These are phyloP conservation scores for Filobasidium uniguttulatum DNA, from an alignment of 1,284 basidiomycete species.

Conservation along the genomic window DNA sequence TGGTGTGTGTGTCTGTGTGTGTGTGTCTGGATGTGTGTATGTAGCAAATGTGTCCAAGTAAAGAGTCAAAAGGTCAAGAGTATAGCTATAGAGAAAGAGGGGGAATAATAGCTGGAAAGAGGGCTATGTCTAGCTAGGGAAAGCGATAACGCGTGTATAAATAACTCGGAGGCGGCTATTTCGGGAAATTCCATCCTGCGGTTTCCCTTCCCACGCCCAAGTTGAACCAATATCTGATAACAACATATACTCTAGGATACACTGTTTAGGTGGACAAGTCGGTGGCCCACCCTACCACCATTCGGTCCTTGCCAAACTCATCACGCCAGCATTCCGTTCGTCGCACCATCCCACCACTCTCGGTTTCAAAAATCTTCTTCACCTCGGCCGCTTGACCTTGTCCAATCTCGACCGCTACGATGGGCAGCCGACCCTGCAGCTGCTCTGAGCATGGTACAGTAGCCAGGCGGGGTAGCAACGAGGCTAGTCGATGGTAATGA, in stretches of 20 bases:
- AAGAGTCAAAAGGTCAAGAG: no score
- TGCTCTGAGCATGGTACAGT: slow-evolving; percentile 30
- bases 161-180: no score
- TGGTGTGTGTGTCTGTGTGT: slow-evolving; percentile 7
- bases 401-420: slow-evolving; percentile 66
- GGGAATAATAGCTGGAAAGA: no score
- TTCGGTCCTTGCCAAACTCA: slow-evolving; percentile 49
- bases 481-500: slow-evolving; percentile 62
- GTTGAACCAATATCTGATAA: no score
- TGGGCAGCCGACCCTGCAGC: slow-evolving; percentile 18
- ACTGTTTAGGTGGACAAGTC: no score
- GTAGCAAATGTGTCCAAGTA: no score
- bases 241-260: no score
- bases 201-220: no score
- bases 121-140: no score
- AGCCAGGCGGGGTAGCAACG: slow-evolving; percentile 43
- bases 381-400: slow-evolving; percentile 55
- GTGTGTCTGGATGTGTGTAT: background rate
- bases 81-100: no score
- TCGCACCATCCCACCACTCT: slow-evolving; percentile 36
- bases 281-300: slow-evolving; percentile 34
- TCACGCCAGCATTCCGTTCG: slow-evolving; percentile 57
- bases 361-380: slow-evolving; percentile 42
- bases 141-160: no score
- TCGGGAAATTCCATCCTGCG: no score